A percentile compares a stretch with the other conserved stretches of the same genome.
These are phyloP conservation scores for Exophiala lecanii-corni DNA, from an alignment of 2,329 filamentous ascomycete genomes.

Conservation along the genomic window DNA sequence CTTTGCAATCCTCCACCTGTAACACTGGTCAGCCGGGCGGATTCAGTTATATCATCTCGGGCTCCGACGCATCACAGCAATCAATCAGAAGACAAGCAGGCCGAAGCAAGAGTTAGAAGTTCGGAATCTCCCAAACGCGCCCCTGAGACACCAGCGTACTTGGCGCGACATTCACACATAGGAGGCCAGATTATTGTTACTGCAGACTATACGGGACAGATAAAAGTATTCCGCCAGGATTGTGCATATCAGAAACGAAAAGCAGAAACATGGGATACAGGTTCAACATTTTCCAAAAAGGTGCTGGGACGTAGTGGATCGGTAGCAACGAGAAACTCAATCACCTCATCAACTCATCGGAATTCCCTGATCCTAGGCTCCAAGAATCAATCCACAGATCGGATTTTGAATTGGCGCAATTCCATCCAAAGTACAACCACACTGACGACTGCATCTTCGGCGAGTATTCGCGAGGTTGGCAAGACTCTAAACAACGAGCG, in stretches of 20 bases:
- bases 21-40: constrained; percentile 69
- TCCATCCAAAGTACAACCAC: constrained; percentile 54
- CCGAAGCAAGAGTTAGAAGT: constrained; percentile 14
- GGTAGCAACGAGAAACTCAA: constrained; percentile 50
- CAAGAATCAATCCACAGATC: constrained; percentile 57
- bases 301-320: constrained; percentile 55
- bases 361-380: constrained; percentile 29
- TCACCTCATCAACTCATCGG: constrained; percentile 39
- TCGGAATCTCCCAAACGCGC: constrained; percentile 39
- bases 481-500: constrained; percentile 14
- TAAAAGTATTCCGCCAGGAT: constrained; percentile 94
- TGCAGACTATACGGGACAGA: constrained; percentile 77
- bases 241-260: constrained; percentile 78
- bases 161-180: constrained; percentile 68
- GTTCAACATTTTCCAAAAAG: constrained; percentile 69
- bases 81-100: constrained; percentile 30
- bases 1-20: constrained; percentile 93
- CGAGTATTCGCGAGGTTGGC: constrained; percentile 16
- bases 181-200: constrained; percentile 90
- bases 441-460: constrained; percentile 30
- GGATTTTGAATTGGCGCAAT: constrained; percentile 85
- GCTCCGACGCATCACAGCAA: constrained; percentile 39
- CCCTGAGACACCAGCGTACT: constrained; percentile 70
- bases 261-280: constrained; percentile 71
- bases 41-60: constrained; percentile 52